Conservation (phyloP, 192 early-diverging fungal genomes). For the Coemansia sp. region DNA sequence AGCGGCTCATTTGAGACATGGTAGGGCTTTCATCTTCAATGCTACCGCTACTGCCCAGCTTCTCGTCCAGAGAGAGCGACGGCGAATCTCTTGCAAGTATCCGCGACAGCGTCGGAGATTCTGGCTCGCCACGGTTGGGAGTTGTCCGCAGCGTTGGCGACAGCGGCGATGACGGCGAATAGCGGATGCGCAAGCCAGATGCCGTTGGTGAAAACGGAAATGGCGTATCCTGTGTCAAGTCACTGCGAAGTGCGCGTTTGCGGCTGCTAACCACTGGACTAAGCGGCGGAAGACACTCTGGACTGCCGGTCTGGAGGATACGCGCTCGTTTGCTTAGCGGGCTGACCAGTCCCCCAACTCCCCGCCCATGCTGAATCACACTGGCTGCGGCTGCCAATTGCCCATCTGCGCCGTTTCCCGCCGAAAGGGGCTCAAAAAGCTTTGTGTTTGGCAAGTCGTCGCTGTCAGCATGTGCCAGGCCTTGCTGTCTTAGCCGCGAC, state of each 20-base stretch:
- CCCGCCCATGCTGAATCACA: background rate
- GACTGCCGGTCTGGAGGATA: slow-evolving; percentile 45
- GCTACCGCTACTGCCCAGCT: slow-evolving; percentile 22
- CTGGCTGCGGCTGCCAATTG: background rate
- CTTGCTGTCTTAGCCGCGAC: slow-evolving; percentile 37
- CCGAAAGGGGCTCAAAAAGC: slow-evolving; percentile 2
- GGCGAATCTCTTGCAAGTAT: slow-evolving; percentile 40
- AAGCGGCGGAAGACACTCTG: slow-evolving; percentile 52
- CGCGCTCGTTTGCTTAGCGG: slow-evolving; percentile 49
- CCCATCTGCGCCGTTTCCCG: background rate
- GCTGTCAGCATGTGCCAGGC: background rate
- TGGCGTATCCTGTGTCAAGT: slow-evolving; percentile 32
- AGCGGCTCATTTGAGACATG: slow-evolving; percentile 48
- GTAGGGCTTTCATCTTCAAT: slow-evolving; percentile 50
- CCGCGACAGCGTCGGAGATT: slow-evolving; percentile 45
- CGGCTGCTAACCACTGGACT: slow-evolving; percentile 55
- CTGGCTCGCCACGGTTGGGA: slow-evolving; percentile 41
- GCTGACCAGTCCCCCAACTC: slow-evolving; percentile 22
- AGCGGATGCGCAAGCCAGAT: slow-evolving; percentile 43
- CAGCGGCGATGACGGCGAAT: slow-evolving; percentile 50
- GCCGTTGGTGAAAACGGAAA: slow-evolving; percentile 44
- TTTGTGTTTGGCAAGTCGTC: background rate
- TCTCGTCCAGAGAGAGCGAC: slow-evolving; percentile 34
- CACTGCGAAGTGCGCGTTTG: slow-evolving; percentile 33
- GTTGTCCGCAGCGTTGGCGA: slow-evolving; percentile 42